Evolutionary conservation across 1,139 yeast species (phyloP).

Genomic region (Meyerozyma sp.): DNA sequence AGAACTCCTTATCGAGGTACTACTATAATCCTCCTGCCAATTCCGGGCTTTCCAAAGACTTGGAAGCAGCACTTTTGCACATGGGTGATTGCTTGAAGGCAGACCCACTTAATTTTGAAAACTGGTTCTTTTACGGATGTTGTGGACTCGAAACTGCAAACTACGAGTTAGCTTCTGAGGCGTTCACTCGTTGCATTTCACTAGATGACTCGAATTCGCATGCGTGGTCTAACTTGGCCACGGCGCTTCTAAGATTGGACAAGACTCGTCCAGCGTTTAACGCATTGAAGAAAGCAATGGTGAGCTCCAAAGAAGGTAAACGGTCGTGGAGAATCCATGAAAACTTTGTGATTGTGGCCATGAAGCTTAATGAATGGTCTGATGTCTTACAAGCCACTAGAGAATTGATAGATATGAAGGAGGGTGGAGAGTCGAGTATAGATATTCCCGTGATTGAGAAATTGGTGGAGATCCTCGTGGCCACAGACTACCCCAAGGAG

Average conservation of each 20-base stretch:
- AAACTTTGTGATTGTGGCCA: slow-evolving; percentile 78
- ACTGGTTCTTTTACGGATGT: slow-evolving; percentile 94
- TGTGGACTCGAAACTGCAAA: slow-evolving; percentile 73
- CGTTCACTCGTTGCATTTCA: slow-evolving; percentile 87
- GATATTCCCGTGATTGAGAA: slow-evolving; percentile 77
- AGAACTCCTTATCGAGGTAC: slow-evolving; percentile 73
- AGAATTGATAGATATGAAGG: slow-evolving; percentile 49
- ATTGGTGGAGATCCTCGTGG: slow-evolving; percentile 59
- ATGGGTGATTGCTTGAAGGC: slow-evolving; percentile 69
- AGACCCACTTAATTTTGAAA: slow-evolving; percentile 73
- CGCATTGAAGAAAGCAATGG: slow-evolving; percentile 74
- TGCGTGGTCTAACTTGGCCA: slow-evolving; percentile 94
- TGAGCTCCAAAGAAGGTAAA: slow-evolving; percentile 58
- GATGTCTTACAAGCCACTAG: slow-evolving; percentile 74
- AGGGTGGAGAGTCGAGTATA: slow-evolving; percentile 59
- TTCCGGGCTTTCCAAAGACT: slow-evolving; percentile 48
- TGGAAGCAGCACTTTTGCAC: slow-evolving; percentile 56
- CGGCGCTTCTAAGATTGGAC: slow-evolving; percentile 62
- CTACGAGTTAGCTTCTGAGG: slow-evolving; percentile 81
- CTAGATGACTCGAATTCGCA: slow-evolving; percentile 77
- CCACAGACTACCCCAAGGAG: slow-evolving; percentile 44
- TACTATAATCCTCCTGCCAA: slow-evolving; percentile 61
- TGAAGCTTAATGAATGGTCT: slow-evolving; percentile 77
- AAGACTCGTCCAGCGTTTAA: slow-evolving; percentile 74
- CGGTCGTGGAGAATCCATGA: slow-evolving; percentile 90